Base-by-base conservation (phyloP, 2,329 filamentous ascomycete species). In the Cylindrodendrum hubeiense region DNA sequence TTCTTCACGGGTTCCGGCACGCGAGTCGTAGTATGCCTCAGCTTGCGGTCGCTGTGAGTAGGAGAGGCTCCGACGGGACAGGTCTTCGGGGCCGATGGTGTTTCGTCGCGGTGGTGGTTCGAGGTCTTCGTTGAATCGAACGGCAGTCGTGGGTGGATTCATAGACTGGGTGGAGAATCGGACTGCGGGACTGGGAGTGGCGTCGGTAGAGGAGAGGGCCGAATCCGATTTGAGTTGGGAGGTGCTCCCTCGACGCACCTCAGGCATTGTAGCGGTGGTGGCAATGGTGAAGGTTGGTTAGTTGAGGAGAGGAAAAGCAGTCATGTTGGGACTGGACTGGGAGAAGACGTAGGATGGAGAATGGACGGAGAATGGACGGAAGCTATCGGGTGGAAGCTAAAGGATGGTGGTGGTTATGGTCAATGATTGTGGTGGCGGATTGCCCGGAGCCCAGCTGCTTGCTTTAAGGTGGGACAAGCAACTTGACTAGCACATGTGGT, bases 21-120 rank as follows among this genome's bases (percentile, higher is more conserved):
- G 75, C 5, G 79, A 81, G 67, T 81, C 79, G 73, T 81, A 81
- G 73, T 81, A 81, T 37, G 74, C 79, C 5, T 73, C 71, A n/a
- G 78, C 78, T n/a, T 57, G 28, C 7, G 76, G 73, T 6, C 79
- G 74, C 22, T 75, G 74, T 3, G 74, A 72, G 61, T 81, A 80
- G 4, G 78, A 80, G 4, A 81, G 71, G 60, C 79, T 81, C 49
- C 70, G 72, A 17, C 79, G 74, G 9, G 74, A 66, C 2, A 60
- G 51, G 28, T 77, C 74, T 5, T 64, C 66, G 9, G 65, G 58
- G 22, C 64, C 56, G 43, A 65, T 54, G 6, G 71, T 71, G 39
- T 60, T 59, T 51, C 67, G 70, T 15, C 67, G 61, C 33, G 43
- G 57, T 7, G 63, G 12, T 7, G 54, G 12, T n/a, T 65, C 60